A percentile compares a stretch with the other conserved stretches of the same genome.
phyloP scores from a whole-genome alignment of 75 land plant genomes.

The Isoetes taiwanensis region DNA sequence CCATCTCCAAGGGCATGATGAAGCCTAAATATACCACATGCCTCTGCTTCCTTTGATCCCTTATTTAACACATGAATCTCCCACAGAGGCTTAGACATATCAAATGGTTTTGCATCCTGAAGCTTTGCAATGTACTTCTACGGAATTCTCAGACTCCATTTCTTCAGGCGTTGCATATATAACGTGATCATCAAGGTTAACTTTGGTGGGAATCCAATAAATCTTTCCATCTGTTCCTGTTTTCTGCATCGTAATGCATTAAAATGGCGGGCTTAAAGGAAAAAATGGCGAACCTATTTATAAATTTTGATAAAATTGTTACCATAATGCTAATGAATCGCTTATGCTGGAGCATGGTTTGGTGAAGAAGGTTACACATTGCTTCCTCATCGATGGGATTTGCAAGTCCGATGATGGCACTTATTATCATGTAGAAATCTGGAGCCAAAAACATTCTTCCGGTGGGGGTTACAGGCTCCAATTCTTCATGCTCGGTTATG shows the following conservation, averaged over 20 bases:
- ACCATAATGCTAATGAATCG: conserved; percentile 57
- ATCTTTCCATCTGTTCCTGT: conserved; percentile 14
- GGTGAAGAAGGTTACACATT: conserved; percentile 19
- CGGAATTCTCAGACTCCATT: conserved; percentile 17
- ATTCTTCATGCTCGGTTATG: too few relatives aligned
- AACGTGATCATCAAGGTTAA: conserved; percentile 44
- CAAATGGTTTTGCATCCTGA: conserved; percentile 21
- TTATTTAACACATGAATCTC: conserved; percentile 50
- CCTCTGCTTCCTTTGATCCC: conserved; percentile 28
- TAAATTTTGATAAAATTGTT: too few relatives aligned
- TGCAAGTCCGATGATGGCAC: conserved; percentile 33
- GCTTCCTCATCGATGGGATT: conserved; percentile 21
- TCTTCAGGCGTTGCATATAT: too few relatives aligned
- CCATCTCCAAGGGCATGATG: conserved; percentile 91
- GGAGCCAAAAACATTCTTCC: conserved; percentile 38
- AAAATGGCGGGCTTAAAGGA: too few relatives aligned
- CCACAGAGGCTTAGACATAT: conserved; percentile 52
- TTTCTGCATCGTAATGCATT: conserved; percentile 15
- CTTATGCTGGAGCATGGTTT: conserved; percentile 49
- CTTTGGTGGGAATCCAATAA: conserved; percentile 34
- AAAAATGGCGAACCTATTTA: too few relatives aligned
- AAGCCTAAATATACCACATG: conserved; percentile 29
- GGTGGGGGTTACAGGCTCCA: conserved; percentile 64
- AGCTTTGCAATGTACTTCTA: conserved; percentile 44
- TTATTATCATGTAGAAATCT: conserved; percentile 28